phyloP scores from a whole-genome alignment of 1,284 basidiomycete genomes.

The Cutaneotrichosporon mucoides region DNA sequence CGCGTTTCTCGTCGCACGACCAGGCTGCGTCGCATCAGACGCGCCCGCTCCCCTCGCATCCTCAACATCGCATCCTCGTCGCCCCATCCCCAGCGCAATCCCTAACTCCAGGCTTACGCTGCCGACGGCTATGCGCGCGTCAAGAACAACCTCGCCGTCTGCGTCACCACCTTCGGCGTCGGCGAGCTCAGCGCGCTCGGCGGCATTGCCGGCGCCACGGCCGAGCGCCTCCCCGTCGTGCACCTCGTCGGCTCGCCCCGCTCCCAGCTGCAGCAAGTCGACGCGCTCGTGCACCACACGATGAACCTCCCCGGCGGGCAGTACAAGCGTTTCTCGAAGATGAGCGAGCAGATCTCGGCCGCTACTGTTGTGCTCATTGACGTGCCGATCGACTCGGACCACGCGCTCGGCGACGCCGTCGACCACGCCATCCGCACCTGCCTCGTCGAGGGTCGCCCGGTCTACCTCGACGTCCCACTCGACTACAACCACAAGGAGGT shows the following conservation, averaged over 20 bases:
- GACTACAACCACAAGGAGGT: conserved; percentile 72
- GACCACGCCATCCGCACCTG: conserved; percentile 67
- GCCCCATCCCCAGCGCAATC: neutral
- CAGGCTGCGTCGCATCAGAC: no score
- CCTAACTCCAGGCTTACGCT: conserved; percentile 59
- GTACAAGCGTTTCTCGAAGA: conserved; percentile 55
- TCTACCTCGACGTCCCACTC: conserved; percentile 82
- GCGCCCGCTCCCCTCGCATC: no score
- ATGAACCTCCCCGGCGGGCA: conserved; percentile 12
- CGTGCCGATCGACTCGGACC: conserved; percentile 46
- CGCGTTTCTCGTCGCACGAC: no score
- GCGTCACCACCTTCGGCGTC: conserved; percentile 77
- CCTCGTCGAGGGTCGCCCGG: conserved; percentile 70
- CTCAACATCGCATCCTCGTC: no score
- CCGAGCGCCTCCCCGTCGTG: conserved; percentile 85
- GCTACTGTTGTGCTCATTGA: conserved; percentile 61
- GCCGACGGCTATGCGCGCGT: conserved; percentile 90
- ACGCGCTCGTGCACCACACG: conserved; percentile 57
- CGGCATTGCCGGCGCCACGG: conserved; percentile 55
- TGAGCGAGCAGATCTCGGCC: conserved; percentile 70
- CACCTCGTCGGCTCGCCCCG: conserved; percentile 85
- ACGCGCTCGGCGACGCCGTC: conserved; percentile 61
- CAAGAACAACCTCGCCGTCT: conserved; percentile 68
- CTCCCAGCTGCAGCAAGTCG: conserved; percentile 70
- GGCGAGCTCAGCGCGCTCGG: conserved; percentile 75